Conservation (phyloP, 2,329 filamentous ascomycete species). For the Rhynchosporium graminicola region DNA sequence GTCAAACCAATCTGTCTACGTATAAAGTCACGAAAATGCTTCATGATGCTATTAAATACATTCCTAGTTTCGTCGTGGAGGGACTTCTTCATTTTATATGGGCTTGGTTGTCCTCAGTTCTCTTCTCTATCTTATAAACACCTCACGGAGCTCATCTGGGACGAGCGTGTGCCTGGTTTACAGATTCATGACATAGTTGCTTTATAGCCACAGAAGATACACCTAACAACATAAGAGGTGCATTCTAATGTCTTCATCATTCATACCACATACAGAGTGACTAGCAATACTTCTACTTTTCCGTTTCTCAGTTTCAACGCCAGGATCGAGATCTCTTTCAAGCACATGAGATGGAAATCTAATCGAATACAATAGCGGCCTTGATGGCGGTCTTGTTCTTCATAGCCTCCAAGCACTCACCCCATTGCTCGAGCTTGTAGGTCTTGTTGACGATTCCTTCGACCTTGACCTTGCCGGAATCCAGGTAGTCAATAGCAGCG, state of each 20-base stretch:
- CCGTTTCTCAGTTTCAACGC: background rate
- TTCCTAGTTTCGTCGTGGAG: too few species aligned
- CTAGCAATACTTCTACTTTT: background rate
- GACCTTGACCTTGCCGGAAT: slow-evolving; percentile 62
- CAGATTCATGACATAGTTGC: too few species aligned
- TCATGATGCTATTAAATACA: too few species aligned
- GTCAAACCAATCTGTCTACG: too few species aligned
- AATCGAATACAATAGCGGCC: slow-evolving; percentile 70
- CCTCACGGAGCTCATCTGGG: too few species aligned
- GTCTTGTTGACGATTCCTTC: slow-evolving; percentile 72
- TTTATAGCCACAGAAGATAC: too few species aligned
- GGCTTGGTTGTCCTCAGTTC: too few species aligned
- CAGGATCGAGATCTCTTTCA: background rate
- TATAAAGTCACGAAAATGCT: too few species aligned
- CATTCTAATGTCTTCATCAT: background rate
- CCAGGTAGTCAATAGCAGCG: slow-evolving; percentile 56
- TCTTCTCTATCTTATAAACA: too few species aligned
- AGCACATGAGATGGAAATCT: slow-evolving; percentile 3
- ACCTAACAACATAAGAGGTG: background rate
- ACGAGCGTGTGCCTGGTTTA: too few species aligned
- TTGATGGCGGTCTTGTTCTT: slow-evolving; percentile 74
- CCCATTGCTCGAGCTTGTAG: slow-evolving; percentile 73
- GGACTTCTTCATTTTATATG: too few species aligned
- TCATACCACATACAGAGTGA: background rate
- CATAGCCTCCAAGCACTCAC: slow-evolving; percentile 69